These are phyloP conservation scores for Phyllosticta paracitricarpa DNA, from an alignment of 2,329 filamentous ascomycete genomes.

Conservation along the genomic window DNA sequence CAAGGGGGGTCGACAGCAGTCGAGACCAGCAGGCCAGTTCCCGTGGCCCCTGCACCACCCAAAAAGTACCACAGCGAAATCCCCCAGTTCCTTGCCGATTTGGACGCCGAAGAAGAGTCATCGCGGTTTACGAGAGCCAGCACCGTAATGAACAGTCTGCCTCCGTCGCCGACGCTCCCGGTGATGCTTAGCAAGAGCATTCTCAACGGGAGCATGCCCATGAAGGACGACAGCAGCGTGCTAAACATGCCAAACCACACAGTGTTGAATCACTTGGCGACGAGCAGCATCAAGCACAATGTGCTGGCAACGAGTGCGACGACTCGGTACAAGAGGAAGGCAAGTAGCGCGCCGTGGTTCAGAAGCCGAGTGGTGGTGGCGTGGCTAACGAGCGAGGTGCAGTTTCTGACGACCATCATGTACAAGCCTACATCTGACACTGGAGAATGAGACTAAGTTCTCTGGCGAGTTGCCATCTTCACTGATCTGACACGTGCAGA, in stretches of 20 bases:
- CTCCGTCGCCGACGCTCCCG: conserved; percentile 74
- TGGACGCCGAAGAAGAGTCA: conserved; percentile 75
- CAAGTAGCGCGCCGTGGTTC: conserved; percentile 26
- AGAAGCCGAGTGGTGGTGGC: conserved; percentile 4
- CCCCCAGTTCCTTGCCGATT: conserved; percentile 75
- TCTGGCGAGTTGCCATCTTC: conserved; percentile 1
- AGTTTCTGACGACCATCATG: conserved; percentile 97
- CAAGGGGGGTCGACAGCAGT: conserved; percentile 22
- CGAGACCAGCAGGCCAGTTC: conserved; percentile 11
- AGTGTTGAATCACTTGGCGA: conserved; percentile 89
- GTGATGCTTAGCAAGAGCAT: conserved; percentile 92
- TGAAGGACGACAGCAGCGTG: conserved; percentile 98
- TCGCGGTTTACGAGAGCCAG: conserved; percentile 64
- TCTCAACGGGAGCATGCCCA: conserved; percentile 77
- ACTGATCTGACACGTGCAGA: conserved; percentile 8
- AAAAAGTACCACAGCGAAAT: conserved; percentile 62
- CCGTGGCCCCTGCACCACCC: conserved; percentile 29
- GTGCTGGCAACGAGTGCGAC: conserved; percentile 92
- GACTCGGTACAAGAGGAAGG: conserved; percentile 95
- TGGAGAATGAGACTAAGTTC: conserved; percentile 10
- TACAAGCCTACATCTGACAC: conserved; percentile 70
- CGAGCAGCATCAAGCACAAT: conserved; percentile 95
- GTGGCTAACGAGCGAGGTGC: conserved; percentile 13
- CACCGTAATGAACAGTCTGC: conserved; percentile 65
- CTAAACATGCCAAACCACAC: conserved; percentile 96